Base-by-base conservation (phyloP, 2,329 filamentous ascomycete genomes). In the Cercospora sojina region DNA sequence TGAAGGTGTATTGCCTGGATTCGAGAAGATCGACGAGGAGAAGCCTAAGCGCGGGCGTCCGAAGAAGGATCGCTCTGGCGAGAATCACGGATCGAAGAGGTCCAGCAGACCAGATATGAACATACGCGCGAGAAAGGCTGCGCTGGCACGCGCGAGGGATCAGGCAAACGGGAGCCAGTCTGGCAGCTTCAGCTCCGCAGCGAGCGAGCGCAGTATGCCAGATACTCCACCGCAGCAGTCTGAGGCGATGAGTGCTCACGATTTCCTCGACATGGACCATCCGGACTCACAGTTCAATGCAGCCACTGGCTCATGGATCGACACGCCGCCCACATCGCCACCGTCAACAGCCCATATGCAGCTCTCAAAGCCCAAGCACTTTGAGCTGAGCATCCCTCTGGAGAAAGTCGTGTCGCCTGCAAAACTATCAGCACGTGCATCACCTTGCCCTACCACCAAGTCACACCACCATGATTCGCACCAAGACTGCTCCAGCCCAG, bases 1-100 rank as follows among this genome's bases (percentile, higher is more conserved):
- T 79, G 90, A 95, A 64, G 95, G 95, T 64, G 94, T 93, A 5
- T 96, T 98, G 74, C 92, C 96, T 70, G 93, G 93, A 43, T 79
- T 73, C 58, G 76, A 78, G 69, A 77, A 77, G 70, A 56, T 70
- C 12, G 84, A 88, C 59, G 85, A 89, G 29, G 86, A 87, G 76
- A 88, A 89, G 77, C 84, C 86, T 35, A 90, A 90, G 79, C 87
- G 90, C 67, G 88, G 88, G 58, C 81, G 87, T 51, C 87, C 87
- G 20, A 86, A 86, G 80, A 90, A 89, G 79, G 81, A 84, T 65
- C 80, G 86, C 31, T 72, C 70, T 23, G 64, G 62, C n/a, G 69
- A 71, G n/a, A 23, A 10, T 6, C 66, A 71, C 57, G 62, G 57
- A 41, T 69, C 67, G 58, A 71, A 70, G 57, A 65, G 64, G 9